Evolutionary conservation across 768 basidiomycete genomes (phyloP), one percentile per base, ranked within the genome.

Genomic region (Kwoniella europaea): DNA sequence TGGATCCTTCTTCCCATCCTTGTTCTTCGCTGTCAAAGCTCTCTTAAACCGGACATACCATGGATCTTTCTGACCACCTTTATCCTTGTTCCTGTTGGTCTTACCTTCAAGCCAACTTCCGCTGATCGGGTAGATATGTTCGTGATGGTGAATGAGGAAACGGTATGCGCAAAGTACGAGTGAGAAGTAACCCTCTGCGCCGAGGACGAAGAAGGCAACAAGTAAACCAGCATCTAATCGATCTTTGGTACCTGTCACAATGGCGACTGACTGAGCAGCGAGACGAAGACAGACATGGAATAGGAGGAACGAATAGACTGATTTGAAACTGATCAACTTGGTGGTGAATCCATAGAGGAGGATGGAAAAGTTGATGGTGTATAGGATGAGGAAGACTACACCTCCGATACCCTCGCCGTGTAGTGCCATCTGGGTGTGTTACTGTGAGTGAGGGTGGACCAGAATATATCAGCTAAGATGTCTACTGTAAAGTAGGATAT

Each of bases 131-230:
- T 63, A 67, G 50, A 65, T 16, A 50, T 74, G 67, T 29, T 74
- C 58, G 41, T 74, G 72, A 56, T 73, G 73, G 54, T 71, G 69
- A 53, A 76, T 70, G 43, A 74, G 65, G 68, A 76, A 76, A 29
- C 75, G 70, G 24, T 67, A 74, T 18, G 70, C 50, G 42, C 72
- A 74, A 15, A 76, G 67, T 7, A 76, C 72, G 2, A 76, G 65
- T 52, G 69, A 67, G 46, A 76, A 76, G 63, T 74, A 76, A 20
- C 75, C 75, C 41, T 76, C 75, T 1, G 75, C 75, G 0, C 67
- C 67, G 15, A 76, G 61, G 56, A 76, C 71, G 62, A 76, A 66
- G 63, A 71, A 76, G 54, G 75, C 75, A 70, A 76, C 62, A 41
- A 76, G 68, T 4, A 74, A 59, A 20, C 71, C 64, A 18, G 65